Evolutionary conservation across 2,329 filamentous ascomycete genomes (phyloP).

Genomic region (Ascochyta rabiei): DNA sequence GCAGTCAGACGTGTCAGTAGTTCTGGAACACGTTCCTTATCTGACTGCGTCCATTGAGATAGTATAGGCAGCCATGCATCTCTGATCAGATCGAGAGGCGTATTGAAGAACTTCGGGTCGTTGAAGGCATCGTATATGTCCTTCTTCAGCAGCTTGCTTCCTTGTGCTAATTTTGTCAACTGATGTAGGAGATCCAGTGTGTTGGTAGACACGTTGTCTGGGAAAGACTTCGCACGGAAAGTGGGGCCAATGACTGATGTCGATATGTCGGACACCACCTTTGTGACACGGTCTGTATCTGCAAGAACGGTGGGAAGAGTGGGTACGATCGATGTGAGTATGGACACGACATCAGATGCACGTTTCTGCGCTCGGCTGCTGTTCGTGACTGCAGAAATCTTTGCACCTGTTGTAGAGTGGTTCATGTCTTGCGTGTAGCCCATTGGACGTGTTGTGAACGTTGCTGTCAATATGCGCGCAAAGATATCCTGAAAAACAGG

Average conservation of each 20-base stretch:
- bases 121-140: conserved; percentile 93
- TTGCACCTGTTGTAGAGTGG: conserved; percentile 40
- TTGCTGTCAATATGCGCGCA: conserved; percentile 83
- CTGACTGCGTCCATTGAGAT: conserved; percentile 80
- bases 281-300: conserved; percentile 81
- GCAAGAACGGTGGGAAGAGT: conserved; percentile 82
- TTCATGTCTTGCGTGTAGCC: conserved; percentile 67
- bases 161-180: conserved; percentile 76
- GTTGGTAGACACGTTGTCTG: conserved; percentile 77
- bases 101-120: conserved; percentile 83
- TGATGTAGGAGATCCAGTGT: conserved; percentile 77
- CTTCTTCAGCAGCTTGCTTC: conserved; percentile 90
- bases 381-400: conserved; percentile 30
- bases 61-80: conserved; percentile 82
- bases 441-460: conserved; percentile 87
- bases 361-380: conserved; percentile 52
- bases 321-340: conserved; percentile 78
- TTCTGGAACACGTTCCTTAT: conserved; percentile 88
- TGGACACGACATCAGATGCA: conserved; percentile 71
- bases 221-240: conserved; percentile 84
- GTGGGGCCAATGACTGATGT: conserved; percentile 81
- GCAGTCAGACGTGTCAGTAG: conserved; percentile 78
- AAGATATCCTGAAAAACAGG: conserved; percentile 74
- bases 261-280: conserved; percentile 80
- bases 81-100: conserved; percentile 67